Conservation (phyloP, 2,329 filamentous ascomycete species). For the Microsporum ferrugineum region DNA sequence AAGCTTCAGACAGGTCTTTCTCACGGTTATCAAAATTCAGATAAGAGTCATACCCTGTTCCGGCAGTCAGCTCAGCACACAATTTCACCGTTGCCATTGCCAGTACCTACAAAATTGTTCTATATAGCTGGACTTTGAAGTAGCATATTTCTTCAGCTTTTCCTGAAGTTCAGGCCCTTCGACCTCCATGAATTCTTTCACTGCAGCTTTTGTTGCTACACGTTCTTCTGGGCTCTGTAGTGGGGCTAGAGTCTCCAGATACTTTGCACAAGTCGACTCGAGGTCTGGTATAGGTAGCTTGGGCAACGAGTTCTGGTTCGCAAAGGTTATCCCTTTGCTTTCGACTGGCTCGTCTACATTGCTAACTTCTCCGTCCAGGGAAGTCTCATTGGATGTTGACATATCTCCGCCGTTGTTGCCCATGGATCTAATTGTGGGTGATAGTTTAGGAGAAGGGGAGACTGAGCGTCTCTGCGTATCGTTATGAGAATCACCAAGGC, state of each 20-base stretch:
- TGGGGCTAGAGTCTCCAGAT: conserved; percentile 66
- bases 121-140: conserved; percentile 87
- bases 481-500: not conserved
- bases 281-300: conserved; percentile 90
- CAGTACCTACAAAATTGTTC: conserved; percentile 83
- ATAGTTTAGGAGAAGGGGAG: not conserved
- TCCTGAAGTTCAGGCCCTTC: conserved; percentile 82
- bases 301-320: conserved; percentile 74
- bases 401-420: not conserved
- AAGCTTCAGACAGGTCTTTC: conserved; percentile 12
- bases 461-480: not conserved
- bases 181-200: conserved; percentile 66
- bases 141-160: conserved; percentile 79
- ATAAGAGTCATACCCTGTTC: conserved; percentile 90
- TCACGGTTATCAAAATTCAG: conserved; percentile 85
- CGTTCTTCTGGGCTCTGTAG: conserved; percentile 73
- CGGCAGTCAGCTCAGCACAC: not conserved
- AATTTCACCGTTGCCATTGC: not conserved
- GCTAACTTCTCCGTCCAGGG: not conserved
- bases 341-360: not conserved
- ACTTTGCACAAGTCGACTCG: conserved; percentile 64
- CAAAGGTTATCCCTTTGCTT: conserved; percentile 63
- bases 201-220: conserved; percentile 65
- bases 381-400: not conserved
- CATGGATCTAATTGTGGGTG: not conserved